Evolutionary conservation across 2,329 filamentous ascomycete species (phyloP).

Genomic region (Sclerotinia subarctica): DNA sequence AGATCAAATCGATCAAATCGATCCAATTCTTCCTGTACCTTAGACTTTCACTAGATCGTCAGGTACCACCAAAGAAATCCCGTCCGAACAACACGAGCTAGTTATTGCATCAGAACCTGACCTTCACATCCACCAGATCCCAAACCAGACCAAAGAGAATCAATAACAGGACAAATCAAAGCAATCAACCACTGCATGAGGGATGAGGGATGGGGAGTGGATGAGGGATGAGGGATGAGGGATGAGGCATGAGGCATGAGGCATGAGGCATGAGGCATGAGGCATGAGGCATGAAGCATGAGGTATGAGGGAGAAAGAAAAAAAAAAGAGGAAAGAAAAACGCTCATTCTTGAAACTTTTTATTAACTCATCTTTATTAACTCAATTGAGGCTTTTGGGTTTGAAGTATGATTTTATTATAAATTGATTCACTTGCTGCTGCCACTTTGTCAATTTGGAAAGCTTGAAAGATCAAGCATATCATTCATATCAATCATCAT

Average conservation of each 20-base stretch:
- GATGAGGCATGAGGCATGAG: neutral
- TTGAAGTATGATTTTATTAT: constrained; percentile 9
- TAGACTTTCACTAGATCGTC: constrained; percentile 13
- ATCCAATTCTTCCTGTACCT: constrained; percentile 2
- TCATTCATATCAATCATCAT: neutral
- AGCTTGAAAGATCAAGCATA: constrained; percentile 8
- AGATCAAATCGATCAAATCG: neutral
- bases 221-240: neutral
- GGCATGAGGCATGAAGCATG: neutral
- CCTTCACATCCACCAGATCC: neutral
- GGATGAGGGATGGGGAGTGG: neutral
- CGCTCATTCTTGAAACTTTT: constrained; percentile 1
- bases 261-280: neutral
- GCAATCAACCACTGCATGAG: neutral
- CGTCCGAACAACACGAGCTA: constrained; percentile 7
- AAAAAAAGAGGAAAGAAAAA: neutral
- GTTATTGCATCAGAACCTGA: constrained; percentile 3
- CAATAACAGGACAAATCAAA: neutral
- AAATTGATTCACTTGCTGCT: constrained; percentile 10
- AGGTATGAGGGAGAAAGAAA: neutral
- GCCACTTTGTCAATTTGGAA: neutral
- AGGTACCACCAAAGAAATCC: constrained; percentile 15
- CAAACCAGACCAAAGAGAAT: neutral
- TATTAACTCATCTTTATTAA: constrained; percentile 2
- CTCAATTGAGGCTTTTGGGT: constrained; percentile 6